Evolutionary conservation across 1,284 basidiomycete genomes (phyloP), one percentile per base, ranked within the genome.

Genomic region (Sporisorium graminicola): DNA sequence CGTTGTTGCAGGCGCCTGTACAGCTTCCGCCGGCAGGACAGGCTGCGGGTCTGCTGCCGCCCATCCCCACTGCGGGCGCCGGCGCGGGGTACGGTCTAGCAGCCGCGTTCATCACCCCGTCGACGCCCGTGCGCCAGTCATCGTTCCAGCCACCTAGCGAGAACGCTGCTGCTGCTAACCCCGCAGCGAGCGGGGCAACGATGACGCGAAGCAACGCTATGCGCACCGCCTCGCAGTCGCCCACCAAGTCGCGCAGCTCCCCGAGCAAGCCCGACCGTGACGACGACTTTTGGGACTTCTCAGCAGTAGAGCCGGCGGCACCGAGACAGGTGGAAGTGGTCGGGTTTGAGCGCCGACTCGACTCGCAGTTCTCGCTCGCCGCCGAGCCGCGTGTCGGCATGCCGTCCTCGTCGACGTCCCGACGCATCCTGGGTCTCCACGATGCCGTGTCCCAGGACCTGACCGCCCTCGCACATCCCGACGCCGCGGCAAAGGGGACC

Each of bases 351-450:
- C 58, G 31, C 10, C 33, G 40, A 8, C 35, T 69, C n/a, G 66
- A 74, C 26, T 58, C 53, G 10, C 66, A 69, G 33, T 74, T 74
- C 56, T 68, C 47, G 22, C 47, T 73, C 16, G 14, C 24, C 20
- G 18, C 27, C 26, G 27, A 16, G 14, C n/a, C 49, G 26, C 4
- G 7, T 14, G 47, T 56, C 24, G 64, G 60, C 16, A 35, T 67
- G 24, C 65, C 70, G 2, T 47, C 52, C 22, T 55, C 44, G 8
- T 63, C 60, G 1, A 66, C 70, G 3, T 67, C 63, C n/a, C 53
- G 54, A 37, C 63, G 64, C 40, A 63, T 65, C 40, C 27, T 60
- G 2, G 52, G 58, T 12, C 47, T 66, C 20, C 49, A 47, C 49
- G 57, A 67, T 4, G 65, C 58, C 27, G 56, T 65, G 13, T 24